A percentile compares a stretch with the other conserved stretches of the same genome.
phyloP scores from a whole-genome alignment of 352 stramenopile species.

The Peronospora destructor region DNA sequence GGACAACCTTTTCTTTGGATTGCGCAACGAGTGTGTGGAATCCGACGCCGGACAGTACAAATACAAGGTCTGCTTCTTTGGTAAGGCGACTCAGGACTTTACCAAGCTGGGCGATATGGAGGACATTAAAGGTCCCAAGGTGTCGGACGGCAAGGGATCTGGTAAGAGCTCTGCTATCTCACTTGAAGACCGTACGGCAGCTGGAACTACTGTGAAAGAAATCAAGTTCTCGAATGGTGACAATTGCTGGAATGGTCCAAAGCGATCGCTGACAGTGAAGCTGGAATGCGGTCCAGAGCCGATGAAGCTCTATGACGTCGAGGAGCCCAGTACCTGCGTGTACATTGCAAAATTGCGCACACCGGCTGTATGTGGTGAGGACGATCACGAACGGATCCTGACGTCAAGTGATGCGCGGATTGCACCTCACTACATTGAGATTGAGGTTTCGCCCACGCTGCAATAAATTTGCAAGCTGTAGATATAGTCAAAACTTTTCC shows the following conservation, averaged over 20 bases:
- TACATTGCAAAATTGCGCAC: constrained; percentile 79
- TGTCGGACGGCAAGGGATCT: constrained; percentile 3
- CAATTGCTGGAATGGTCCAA: constrained; percentile 86
- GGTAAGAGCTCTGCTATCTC: background rate
- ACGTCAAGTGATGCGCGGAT: constrained; percentile 22
- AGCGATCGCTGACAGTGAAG: constrained; percentile 69
- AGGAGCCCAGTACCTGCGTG: constrained; percentile 82
- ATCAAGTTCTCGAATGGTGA: constrained; percentile 60
- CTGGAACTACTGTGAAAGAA: constrained; percentile 16
- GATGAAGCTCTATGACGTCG: constrained; percentile 58
- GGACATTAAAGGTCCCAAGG: constrained; percentile 15
- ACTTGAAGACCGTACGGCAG: constrained; percentile 1
- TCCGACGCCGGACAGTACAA: constrained; percentile 66
- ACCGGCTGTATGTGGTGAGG: constrained; percentile 56
- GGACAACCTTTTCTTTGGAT: constrained; percentile 53
- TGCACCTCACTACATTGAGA: constrained; percentile 52
- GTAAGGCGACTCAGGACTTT: constrained; percentile 68
- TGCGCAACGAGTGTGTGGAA: constrained; percentile 71
- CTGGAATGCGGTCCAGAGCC: constrained; percentile 62
- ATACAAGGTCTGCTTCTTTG: constrained; percentile 85
- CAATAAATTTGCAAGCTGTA: constrained; percentile 11
- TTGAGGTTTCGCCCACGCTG: constrained; percentile 48
- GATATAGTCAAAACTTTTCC: constrained; percentile 92
- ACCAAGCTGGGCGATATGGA: constrained; percentile 74
- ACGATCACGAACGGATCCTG: constrained; percentile 33